Evolutionary conservation across 1,139 yeast genomes (phyloP), one percentile per base, ranked within the genome.

Genomic region (Nematodospora anomalae): DNA sequence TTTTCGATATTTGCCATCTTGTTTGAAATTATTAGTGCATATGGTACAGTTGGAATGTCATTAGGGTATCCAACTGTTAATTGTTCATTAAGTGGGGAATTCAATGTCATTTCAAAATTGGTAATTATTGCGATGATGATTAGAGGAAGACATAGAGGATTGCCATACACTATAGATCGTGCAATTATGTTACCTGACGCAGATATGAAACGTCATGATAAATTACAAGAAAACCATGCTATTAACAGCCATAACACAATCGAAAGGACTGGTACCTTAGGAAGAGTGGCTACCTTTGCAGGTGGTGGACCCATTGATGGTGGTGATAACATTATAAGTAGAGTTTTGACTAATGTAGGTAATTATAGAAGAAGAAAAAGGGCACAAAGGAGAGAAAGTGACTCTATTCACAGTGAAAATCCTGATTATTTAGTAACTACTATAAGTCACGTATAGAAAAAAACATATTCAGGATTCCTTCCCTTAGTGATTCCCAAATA

Each of bases 81-180:
- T 45, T 71, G 88, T 4, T 86, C 97, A 2, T 76, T 92, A 34
- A 73, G 84, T 11, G 89, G 79, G 0, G 76, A 83, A 53, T 87
- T 92, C 52, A 74, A 77, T 20, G 74, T 76, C 0, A 53, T 92
- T 8, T 84, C 96, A 2, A 94, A 94, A 53, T 68, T 92, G 34
- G 87, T 90, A 3, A 80, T 92, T 30, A 81, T 88, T 45, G 94
- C 90, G 4, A 79, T 89, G 82, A 80, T 92, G 83, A 76, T 92
- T 35, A 79, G 99, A 65, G 97, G 98, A 8, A 76, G 97, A 41
- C 97, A 90, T 55, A 86, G 99, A 74, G 98, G 98, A 27, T 70
- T 92, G 42, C 99, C 99, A 1, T 89, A 92, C 55, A 71, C 92
- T 0, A 74, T 94, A 40, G 99, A 92, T 60, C 80, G 98, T 55